Conservation (phyloP, 306 rosid genomes). For the Cucumis melo region DNA sequence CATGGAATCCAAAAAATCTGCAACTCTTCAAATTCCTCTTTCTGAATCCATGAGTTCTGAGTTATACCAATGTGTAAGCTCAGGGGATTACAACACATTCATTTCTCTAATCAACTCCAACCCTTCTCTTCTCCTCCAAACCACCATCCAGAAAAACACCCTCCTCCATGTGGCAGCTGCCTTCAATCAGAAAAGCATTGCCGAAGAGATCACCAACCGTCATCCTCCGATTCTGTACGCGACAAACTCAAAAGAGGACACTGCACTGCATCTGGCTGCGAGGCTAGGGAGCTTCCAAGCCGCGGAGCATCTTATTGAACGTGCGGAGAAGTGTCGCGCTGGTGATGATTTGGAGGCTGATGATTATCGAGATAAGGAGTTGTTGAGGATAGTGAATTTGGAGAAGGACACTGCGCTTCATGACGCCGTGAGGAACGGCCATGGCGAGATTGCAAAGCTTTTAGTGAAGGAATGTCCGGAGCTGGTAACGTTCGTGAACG, state of each 20-base stretch:
- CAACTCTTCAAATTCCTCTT: neutral
- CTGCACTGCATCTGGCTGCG: neutral
- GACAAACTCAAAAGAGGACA: neutral
- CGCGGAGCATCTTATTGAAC: neutral
- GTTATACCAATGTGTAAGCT: neutral
- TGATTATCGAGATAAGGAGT: neutral
- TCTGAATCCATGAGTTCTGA: neutral
- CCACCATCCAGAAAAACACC: neutral
- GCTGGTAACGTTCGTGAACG: neutral
- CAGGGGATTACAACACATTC: neutral
- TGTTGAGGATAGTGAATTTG: neutral
- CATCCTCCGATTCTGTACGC: neutral
- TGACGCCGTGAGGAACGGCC: conserved; percentile 1
- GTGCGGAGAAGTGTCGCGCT: neutral
- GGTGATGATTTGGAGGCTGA: neutral
- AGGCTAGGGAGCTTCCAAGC: neutral
- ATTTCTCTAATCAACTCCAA: neutral
- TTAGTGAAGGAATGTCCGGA: conserved; percentile 1
- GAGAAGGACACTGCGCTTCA: neutral
- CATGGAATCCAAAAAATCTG: neutral
- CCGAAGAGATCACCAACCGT: neutral
- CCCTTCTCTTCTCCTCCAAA: neutral
- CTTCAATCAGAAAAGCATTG: neutral
- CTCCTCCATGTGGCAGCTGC: neutral
- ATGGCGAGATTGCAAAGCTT: neutral